Evolutionary conservation across 2,329 filamentous ascomycete genomes (phyloP).

Genomic region (Paecilomyces fulvus): DNA sequence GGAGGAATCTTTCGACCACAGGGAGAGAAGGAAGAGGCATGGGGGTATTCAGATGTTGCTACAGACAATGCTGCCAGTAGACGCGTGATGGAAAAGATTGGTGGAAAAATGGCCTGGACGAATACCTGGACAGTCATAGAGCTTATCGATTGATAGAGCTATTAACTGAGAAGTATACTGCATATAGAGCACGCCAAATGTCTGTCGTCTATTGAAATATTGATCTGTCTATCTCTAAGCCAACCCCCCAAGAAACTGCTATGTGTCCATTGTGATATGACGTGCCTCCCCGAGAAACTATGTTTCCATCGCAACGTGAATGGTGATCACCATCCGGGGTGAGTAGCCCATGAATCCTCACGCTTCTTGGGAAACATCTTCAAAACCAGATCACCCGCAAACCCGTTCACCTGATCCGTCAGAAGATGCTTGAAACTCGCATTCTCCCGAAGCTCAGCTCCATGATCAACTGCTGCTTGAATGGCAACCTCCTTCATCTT

Average conservation of each 20-base stretch:
- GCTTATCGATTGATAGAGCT: constrained; percentile 8
- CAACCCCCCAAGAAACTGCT: neutral
- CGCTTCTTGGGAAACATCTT: neutral
- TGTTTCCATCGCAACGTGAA: too few species aligned
- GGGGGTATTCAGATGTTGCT: constrained; percentile 33
- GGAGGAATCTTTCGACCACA: constrained; percentile 12
- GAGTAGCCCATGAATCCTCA: too few species aligned
- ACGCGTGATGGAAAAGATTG: constrained; percentile 38
- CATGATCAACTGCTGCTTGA: neutral
- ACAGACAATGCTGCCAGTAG: constrained; percentile 27
- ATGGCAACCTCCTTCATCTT: neutral
- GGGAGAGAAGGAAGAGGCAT: constrained; percentile 11
- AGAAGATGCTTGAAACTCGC: neutral
- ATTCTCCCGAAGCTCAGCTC: neutral
- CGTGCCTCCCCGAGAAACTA: too few species aligned
- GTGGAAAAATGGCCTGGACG: constrained; percentile 26
- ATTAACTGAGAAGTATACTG: neutral
- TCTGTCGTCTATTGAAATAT: neutral
- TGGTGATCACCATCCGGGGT: too few species aligned
- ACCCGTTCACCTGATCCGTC: neutral
- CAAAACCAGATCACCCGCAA: neutral
- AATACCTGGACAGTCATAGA: constrained; percentile 32
- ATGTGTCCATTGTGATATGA: too few species aligned
- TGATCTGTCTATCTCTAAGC: neutral
- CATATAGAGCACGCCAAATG: neutral